Percentiles rank a stretch among this genome's conserved stretches.
Evolutionary conservation across 495 filamentous ascomycete genomes (phyloP).

Genomic region (Friedmanniomyces simplex): DNA sequence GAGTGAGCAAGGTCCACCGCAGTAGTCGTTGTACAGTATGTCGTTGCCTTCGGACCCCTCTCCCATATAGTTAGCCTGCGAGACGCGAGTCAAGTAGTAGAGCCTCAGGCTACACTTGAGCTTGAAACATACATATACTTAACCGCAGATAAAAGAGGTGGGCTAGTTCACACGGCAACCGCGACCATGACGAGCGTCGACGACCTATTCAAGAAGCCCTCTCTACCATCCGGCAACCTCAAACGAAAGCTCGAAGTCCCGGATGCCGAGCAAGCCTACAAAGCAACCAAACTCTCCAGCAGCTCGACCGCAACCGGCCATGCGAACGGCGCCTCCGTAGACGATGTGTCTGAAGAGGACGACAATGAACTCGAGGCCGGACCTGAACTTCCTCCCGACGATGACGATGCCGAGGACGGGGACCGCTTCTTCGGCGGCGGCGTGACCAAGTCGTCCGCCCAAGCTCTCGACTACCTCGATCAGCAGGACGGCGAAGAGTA

Average conservation of each 20-base stretch:
- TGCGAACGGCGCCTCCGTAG: slow-evolving; percentile 38
- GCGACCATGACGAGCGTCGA: slow-evolving; percentile 34
- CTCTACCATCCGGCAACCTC: slow-evolving; percentile 16
- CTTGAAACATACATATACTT: too few species aligned
- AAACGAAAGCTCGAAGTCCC: slow-evolving; percentile 35
- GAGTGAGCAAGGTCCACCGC: too few species aligned
- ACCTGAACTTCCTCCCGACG: slow-evolving; percentile 55
- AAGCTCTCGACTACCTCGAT: slow-evolving; percentile 87
- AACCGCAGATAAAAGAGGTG: too few species aligned
- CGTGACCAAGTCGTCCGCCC: slow-evolving; percentile 64
- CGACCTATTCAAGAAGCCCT: slow-evolving; percentile 34
- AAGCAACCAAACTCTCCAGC: slow-evolving; percentile 63
- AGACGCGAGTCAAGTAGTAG: too few species aligned
- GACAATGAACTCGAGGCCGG: slow-evolving; percentile 56
- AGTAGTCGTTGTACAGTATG: too few species aligned
- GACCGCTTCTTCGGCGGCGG: slow-evolving; percentile 94
- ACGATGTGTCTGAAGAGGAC: slow-evolving; percentile 42
- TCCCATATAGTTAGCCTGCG: not conserved
- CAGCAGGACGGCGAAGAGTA: slow-evolving; percentile 46
- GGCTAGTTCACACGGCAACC: not conserved
- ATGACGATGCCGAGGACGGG: slow-evolving; percentile 67
- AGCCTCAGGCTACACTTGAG: too few species aligned
- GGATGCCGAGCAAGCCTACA: slow-evolving; percentile 53
- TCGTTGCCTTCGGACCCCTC: not conserved
- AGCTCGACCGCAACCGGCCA: slow-evolving; percentile 51